Conservation (phyloP, 176 grass and related monocot species). For the Melocanna baccifera region DNA sequence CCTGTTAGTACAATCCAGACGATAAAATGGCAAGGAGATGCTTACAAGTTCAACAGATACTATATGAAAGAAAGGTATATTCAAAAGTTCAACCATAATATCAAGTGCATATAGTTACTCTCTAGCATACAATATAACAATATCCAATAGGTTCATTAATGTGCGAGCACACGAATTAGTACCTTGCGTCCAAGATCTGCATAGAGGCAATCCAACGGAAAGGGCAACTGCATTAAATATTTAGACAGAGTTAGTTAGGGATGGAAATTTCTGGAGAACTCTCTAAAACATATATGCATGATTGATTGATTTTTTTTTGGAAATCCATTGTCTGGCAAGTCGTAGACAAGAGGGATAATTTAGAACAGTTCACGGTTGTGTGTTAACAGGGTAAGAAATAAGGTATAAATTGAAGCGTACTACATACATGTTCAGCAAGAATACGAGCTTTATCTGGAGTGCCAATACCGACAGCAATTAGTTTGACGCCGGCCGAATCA, state of each 20-base stretch:
- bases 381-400: background rate
- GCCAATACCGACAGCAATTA: slow-evolving; percentile 76
- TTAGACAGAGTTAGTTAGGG: background rate
- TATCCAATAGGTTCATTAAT: slow-evolving; percentile 12
- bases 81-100: background rate
- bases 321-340: background rate
- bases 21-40: background rate
- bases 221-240: slow-evolving; percentile 63
- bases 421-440: slow-evolving; percentile 61
- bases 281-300: background rate
- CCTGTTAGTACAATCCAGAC: background rate
- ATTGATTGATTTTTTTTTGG: background rate
- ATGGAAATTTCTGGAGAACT: background rate
- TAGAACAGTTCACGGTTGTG: background rate
- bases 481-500: slow-evolving; percentile 64
- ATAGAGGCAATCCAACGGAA: slow-evolving; percentile 81
- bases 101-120: background rate
- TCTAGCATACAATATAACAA: background rate
- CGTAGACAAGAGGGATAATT: background rate
- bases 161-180: background rate
- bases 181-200: slow-evolving; percentile 89
- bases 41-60: background rate
- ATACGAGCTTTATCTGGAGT: slow-evolving; percentile 66
- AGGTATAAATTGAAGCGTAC: background rate
- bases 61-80: background rate